Conservation (phyloP, 306 rosid species). For the Pyrus betulifolia region DNA sequence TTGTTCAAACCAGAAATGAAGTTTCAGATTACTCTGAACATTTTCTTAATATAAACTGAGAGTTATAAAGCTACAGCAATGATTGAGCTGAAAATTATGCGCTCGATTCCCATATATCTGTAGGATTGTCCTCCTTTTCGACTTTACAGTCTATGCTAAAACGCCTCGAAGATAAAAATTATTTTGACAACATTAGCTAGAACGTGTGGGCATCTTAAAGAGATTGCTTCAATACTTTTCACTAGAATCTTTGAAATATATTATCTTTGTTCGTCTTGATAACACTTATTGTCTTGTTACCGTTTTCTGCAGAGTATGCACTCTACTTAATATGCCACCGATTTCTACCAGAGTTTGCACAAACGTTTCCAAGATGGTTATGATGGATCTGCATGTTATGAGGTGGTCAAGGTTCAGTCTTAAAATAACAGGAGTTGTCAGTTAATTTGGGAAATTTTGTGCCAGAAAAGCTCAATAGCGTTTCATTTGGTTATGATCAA, state of each 20-base stretch:
- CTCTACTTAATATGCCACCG: background rate
- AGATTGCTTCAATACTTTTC: background rate
- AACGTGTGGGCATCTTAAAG: background rate
- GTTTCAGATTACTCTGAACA: background rate
- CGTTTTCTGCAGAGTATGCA: slow-evolving; percentile 33
- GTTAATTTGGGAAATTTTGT: slow-evolving; percentile 4
- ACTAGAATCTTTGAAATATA: background rate
- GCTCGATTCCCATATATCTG: background rate
- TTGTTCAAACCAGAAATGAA: background rate
- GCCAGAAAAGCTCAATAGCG: slow-evolving; percentile 7
- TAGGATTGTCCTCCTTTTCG: background rate
- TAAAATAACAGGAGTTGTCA: background rate
- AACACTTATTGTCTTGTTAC: slow-evolving; percentile 13
- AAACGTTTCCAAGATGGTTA: slow-evolving; percentile 9
- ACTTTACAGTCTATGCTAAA: background rate
- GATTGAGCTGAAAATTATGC: background rate
- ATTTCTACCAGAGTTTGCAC: background rate
- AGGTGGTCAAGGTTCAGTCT: background rate
- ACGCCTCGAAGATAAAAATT: background rate
- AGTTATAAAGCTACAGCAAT: background rate
- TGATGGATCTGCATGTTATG: background rate
- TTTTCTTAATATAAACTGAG: background rate
- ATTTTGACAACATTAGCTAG: background rate
- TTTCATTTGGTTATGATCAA: background rate
- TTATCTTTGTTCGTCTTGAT: background rate